phyloP scores from a whole-genome alignment of 2,329 filamentous ascomycete genomes.

The Colletotrichum eleusines region DNA sequence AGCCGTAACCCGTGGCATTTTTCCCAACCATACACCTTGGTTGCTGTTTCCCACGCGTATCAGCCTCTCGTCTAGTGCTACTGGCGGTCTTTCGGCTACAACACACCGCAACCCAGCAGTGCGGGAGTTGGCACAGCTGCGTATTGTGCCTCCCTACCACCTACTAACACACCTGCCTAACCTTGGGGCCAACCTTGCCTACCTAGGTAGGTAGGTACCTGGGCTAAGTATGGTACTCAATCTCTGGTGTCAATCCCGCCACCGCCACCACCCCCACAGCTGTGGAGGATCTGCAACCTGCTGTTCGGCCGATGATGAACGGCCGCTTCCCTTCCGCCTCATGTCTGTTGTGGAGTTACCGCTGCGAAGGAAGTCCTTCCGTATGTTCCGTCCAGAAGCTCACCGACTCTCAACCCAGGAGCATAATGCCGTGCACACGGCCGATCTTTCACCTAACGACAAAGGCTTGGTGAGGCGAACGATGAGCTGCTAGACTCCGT shows the following conservation, averaged over 20 bases:
- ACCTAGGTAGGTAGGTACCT: too few species aligned
- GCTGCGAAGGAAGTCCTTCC: not conserved
- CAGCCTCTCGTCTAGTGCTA: not conserved
- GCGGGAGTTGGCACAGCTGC: not conserved
- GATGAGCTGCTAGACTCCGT: not conserved
- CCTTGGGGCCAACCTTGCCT: too few species aligned
- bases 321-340: not conserved
- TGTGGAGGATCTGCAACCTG: not conserved
- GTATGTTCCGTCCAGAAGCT: not conserved
- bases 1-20: constrained; percentile 1
- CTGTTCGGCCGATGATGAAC: not conserved
- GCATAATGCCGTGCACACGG: not conserved
- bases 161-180: too few species aligned
- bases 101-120: not conserved
- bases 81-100: not conserved
- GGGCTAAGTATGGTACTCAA: not conserved
- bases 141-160: not conserved
- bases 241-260: not conserved
- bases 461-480: not conserved
- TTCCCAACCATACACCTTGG: not conserved
- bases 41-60: not conserved
- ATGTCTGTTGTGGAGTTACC: not conserved
- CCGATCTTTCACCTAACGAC: not conserved
- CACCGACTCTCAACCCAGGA: not conserved
- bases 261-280: not conserved